phyloP scores from a whole-genome alignment of 352 stramenopile genomes.

The Phytophthora lateralis region DNA sequence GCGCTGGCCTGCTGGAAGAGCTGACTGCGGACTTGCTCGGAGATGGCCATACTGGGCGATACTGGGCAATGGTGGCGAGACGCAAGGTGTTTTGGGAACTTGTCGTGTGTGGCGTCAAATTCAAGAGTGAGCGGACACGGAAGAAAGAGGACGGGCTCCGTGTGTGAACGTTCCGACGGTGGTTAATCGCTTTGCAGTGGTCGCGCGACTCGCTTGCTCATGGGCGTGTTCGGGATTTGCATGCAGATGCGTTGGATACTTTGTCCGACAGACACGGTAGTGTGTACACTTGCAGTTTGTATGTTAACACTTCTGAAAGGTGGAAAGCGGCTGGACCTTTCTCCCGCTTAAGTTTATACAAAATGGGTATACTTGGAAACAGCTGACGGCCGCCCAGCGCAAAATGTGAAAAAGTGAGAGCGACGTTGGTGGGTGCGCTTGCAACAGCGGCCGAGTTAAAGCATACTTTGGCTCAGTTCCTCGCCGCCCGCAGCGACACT shows the following conservation, averaged over 20 bases:
- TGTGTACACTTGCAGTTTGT: background rate
- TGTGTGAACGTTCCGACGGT: slow-evolving; percentile 24
- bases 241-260: slow-evolving; percentile 7
- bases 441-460: slow-evolving; percentile 11
- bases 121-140: slow-evolving; percentile 20
- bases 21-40: slow-evolving; percentile 40
- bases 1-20: slow-evolving; percentile 27
- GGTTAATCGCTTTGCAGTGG: background rate
- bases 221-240: background rate
- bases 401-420: slow-evolving; percentile 11
- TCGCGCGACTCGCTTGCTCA: slow-evolving; percentile 23
- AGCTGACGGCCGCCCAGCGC: slow-evolving; percentile 1
- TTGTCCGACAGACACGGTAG: background rate
- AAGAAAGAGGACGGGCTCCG: slow-evolving; percentile 3
- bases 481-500: slow-evolving; percentile 16
- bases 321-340: background rate
- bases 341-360: slow-evolving; percentile 11
- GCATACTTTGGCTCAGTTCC: background rate
- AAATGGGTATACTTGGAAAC: slow-evolving; percentile 19
- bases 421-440: slow-evolving; percentile 16
- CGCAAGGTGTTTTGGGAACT: background rate
- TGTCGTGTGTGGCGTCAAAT: slow-evolving; percentile 27
- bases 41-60: slow-evolving; percentile 34
- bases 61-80: too few relatives aligned
- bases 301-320: background rate